A percentile compares a stretch with the other conserved stretches of the same genome.
These are phyloP conservation scores for Tuber borchii DNA, from an alignment of 495 filamentous ascomycete species.

Conservation along the genomic window DNA sequence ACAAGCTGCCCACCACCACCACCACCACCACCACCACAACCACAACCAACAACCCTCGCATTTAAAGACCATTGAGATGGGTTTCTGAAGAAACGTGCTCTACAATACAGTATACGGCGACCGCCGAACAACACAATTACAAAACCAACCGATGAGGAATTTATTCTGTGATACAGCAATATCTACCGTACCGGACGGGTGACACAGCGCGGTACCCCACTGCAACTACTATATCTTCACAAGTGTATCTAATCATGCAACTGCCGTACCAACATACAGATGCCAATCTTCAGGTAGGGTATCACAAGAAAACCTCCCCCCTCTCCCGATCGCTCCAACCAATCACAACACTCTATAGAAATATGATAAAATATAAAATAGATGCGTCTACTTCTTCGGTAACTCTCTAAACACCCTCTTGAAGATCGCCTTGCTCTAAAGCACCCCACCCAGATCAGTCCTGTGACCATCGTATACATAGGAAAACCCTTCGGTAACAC, in stretches of 20 bases:
- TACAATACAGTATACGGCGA: not conserved
- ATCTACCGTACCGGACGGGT: not conserved
- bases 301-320: not conserved
- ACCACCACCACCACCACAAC: not conserved
- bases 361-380: not conserved
- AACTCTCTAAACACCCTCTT: slow-evolving; percentile 71
- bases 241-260: slow-evolving; percentile 3
- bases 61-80: not conserved
- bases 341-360: not conserved
- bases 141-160: not conserved
- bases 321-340: not conserved
- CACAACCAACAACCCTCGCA: not conserved
- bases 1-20: not conserved
- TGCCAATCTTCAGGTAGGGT: not conserved
- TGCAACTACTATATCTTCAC: slow-evolving; percentile 3
- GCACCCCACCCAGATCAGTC: slow-evolving; percentile 8
- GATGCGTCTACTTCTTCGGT: slow-evolving; percentile 47
- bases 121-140: not conserved
- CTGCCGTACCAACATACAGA: not conserved
- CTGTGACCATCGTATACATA: not conserved
- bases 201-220: not conserved
- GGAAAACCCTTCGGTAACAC: not conserved
- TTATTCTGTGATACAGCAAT: not conserved
- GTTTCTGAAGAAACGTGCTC: not conserved
- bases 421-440: slow-evolving; percentile 74